phyloP scores from a whole-genome alignment of 495 filamentous ascomycete species.

The Lasiosphaeriaceae sp. region DNA sequence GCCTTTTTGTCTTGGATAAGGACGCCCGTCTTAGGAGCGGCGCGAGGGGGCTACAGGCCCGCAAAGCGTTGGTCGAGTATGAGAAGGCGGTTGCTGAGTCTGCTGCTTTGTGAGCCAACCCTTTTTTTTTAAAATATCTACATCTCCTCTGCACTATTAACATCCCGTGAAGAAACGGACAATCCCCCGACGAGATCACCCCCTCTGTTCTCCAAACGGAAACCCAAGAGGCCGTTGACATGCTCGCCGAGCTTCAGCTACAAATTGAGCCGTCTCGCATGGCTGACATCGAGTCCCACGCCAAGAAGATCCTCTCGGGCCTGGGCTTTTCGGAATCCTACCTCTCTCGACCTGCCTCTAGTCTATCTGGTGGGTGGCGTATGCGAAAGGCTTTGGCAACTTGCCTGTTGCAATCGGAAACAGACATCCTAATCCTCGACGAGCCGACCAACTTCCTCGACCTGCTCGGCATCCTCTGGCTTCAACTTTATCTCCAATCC shows the following conservation, averaged over 20 bases:
- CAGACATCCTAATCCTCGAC: conserved; percentile 78
- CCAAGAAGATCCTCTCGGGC: conserved; percentile 60
- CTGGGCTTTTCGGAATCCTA: conserved; percentile 66
- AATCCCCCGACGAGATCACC: conserved; percentile 52
- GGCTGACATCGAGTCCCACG: conserved; percentile 54
- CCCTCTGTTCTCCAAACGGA: conserved; percentile 53
- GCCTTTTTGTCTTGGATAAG: conserved; percentile 64
- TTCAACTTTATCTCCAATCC: conserved; percentile 62
- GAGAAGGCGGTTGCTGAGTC: conserved; percentile 61
- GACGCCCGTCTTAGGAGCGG: conserved; percentile 71
- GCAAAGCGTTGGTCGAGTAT: conserved; percentile 62
- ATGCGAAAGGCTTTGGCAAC: conserved; percentile 69
- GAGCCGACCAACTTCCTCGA: conserved; percentile 87
- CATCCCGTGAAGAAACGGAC: conserved; percentile 42
- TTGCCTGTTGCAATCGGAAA: conserved; percentile 57
- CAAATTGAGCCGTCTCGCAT: conserved; percentile 50
- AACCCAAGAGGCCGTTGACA: conserved; percentile 58
- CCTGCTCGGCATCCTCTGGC: conserved; percentile 77
- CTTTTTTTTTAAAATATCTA: background rate
- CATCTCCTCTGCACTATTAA: background rate
- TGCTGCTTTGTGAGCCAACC: conserved; percentile 41
- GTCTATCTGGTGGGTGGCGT: conserved; percentile 74
- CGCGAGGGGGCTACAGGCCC: conserved; percentile 63
- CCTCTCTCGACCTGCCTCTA: conserved; percentile 52
- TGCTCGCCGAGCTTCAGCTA: conserved; percentile 59